Conservation (phyloP, 768 basidiomycete genomes). For the Crepidotus variabilis region DNA sequence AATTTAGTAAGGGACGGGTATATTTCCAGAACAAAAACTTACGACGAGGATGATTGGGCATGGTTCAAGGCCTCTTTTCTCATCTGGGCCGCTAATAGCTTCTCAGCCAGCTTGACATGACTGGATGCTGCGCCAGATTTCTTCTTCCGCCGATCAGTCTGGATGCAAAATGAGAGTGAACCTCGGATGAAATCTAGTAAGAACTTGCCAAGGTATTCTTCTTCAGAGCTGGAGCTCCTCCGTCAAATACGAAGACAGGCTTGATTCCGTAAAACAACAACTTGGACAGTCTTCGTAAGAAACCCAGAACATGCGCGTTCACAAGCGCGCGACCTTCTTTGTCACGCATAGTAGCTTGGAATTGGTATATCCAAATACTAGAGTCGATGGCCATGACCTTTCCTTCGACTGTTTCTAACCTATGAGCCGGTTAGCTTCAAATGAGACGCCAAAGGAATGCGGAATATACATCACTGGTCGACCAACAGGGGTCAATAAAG, state of each 20-base stretch:
- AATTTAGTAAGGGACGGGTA: not conserved
- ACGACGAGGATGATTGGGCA: conserved; percentile 40
- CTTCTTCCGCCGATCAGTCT: conserved; percentile 88
- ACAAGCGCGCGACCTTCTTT: conserved; percentile 88
- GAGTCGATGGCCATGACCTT: conserved; percentile 96
- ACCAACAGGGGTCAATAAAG: conserved; percentile 86
- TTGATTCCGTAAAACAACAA: conserved; percentile 96
- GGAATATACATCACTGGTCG: conserved; percentile 81
- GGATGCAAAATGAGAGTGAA: not conserved
- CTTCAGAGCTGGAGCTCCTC: conserved; percentile 91
- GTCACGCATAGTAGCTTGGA: conserved; percentile 98
- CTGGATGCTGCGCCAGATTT: conserved; percentile 87
- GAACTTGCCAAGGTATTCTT: conserved; percentile 75
- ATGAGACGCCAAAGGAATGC: not conserved
- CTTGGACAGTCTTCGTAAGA: conserved; percentile 87
- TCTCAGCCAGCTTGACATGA: conserved; percentile 86
- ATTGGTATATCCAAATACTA: conserved; percentile 99
- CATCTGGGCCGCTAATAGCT: conserved; percentile 90
- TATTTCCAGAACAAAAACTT: conserved; percentile 15
- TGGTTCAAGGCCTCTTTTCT: conserved; percentile 82
- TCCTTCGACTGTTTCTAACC: conserved; percentile 93
- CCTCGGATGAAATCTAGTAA: not conserved
- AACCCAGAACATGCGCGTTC: conserved; percentile 93
- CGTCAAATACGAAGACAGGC: conserved; percentile 98
- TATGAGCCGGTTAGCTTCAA: conserved; percentile 24